These are phyloP conservation scores for Mycena kentingensis DNA, from an alignment of 768 basidiomycete genomes.

Conservation along the genomic window DNA sequence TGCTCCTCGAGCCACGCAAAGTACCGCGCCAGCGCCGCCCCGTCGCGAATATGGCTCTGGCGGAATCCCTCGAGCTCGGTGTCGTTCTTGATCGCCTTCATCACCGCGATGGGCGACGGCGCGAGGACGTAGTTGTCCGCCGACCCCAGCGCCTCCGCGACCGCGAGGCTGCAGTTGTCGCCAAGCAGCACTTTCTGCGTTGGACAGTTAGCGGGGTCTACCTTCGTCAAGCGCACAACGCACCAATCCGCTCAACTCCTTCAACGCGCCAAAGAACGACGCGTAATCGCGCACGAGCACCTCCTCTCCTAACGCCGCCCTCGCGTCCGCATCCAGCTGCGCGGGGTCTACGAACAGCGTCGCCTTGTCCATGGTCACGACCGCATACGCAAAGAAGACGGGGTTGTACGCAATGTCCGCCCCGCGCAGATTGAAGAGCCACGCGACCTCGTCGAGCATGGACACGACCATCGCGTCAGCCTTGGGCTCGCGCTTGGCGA, in stretches of 20 bases:
- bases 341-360: conserved; percentile 70
- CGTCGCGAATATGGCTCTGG: conserved; percentile 85
- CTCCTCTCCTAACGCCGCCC: conserved; percentile 51
- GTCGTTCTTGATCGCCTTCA: conserved; percentile 80
- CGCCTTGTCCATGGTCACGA: conserved; percentile 61
- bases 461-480: conserved; percentile 77
- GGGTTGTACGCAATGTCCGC: conserved; percentile 86
- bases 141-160: conserved; percentile 73
- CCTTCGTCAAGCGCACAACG: conserved; percentile 6
- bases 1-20: conserved; percentile 95
- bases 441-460: conserved; percentile 94
- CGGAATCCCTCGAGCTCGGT: conserved; percentile 90
- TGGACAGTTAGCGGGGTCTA: neutral
- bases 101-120: conserved; percentile 74
- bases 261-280: conserved; percentile 64
- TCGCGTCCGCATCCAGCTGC: conserved; percentile 46
- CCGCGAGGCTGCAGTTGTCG: conserved; percentile 76
- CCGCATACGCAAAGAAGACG: conserved; percentile 94
- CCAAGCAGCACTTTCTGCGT: conserved; percentile 75
- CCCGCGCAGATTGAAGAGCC: conserved; percentile 91
- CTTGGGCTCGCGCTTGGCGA: conserved; percentile 62
- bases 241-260: conserved; percentile 41
- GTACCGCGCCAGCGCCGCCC: conserved; percentile 83
- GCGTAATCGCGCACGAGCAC: conserved; percentile 75
- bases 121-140: conserved; percentile 59